These are phyloP conservation scores for Boletus sp. DNA, from an alignment of 768 basidiomycete genomes.

Conservation along the genomic window DNA sequence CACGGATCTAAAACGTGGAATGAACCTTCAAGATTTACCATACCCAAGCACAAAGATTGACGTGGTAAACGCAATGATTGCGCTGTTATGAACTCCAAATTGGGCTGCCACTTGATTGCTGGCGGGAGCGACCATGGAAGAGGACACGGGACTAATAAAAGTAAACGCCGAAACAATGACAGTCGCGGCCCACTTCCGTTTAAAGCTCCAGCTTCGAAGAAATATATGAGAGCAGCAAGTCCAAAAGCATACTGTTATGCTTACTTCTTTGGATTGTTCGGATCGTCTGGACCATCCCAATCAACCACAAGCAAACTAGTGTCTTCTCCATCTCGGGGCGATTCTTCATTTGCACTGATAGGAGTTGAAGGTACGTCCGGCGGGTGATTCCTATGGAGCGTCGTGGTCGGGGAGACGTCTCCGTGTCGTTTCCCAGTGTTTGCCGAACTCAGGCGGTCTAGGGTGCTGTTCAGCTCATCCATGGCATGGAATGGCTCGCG, in stretches of 20 bases:
- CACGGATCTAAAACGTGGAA: background rate
- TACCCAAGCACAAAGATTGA: conserved; percentile 62
- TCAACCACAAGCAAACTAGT: conserved; percentile 40
- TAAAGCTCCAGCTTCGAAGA: conserved; percentile 50
- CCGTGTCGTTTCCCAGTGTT: too few relatives aligned
- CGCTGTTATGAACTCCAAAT: conserved; percentile 53
- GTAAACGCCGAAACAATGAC: conserved; percentile 66
- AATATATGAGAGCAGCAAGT: background rate
- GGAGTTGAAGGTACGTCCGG: too few relatives aligned
- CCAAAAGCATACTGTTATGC: conserved; percentile 11
- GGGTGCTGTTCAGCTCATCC: too few relatives aligned
- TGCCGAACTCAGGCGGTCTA: too few relatives aligned
- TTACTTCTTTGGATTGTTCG: conserved; percentile 58
- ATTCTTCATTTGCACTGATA: too few relatives aligned
- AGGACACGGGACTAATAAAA: conserved; percentile 67
- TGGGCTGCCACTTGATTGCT: conserved; percentile 45
- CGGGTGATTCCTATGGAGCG: too few relatives aligned
- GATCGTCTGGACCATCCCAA: conserved; percentile 64
- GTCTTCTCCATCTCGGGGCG: background rate
- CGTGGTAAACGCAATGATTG: conserved; percentile 53
- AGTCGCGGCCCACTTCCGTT: conserved; percentile 63
- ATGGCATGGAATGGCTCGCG: too few relatives aligned
- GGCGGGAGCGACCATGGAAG: conserved; percentile 75
- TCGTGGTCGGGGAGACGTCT: too few relatives aligned
- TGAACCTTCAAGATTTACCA: conserved; percentile 38